Base-by-base conservation (phyloP, 2,329 filamentous ascomycete species). In the Colletotrichum liaoningense region DNA sequence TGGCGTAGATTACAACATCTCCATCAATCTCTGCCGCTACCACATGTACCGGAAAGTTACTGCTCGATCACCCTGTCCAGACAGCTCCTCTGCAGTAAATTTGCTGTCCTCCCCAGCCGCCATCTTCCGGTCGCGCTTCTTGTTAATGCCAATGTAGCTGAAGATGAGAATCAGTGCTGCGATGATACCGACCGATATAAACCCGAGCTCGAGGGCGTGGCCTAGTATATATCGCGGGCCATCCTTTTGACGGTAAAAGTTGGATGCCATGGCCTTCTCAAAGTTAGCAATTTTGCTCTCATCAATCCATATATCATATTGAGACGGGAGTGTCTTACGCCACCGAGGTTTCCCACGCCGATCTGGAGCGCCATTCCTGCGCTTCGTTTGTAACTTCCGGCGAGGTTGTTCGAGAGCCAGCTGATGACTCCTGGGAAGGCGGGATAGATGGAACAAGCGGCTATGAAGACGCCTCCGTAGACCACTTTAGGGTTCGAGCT, bases 341-440 rank as follows among this genome's bases (percentile, higher is more conserved):
- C 88, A 12, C 86, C 88, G 2, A 89, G 80, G 68, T 92, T 93
- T 0, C 91, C 91, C 16, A 90, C 76, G 0, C 88, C 89, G 63
- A 93, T 92, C 55, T 91, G 89, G 14, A 93, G 82, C 0, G 90
- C 91, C 87, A 93, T 93, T 1, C 90, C 91, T 0, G 87, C 88
- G 9, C 87, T 88, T 5, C 91, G 86, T 81, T 97, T 97, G 80
- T 87, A 87, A 58, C 83, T 86, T 0, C 87, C 86, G 68, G 95
- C 91, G 12, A 93, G 87, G 73, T 97, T 97, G 80, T 97, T 97
- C 42, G 90, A 89, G 0, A 92, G 84, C 95, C 95, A 97, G 0
- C 92, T 88, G 63, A 97, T 93, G 0, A 93, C 93, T 66, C 95
- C 95, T 0, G 94, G 86, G 70, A 97, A 93, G 33, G 90, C 91